Base-by-base conservation (phyloP, 2,329 filamentous ascomycete species). In the Berkeleyomyces rouxiae region DNA sequence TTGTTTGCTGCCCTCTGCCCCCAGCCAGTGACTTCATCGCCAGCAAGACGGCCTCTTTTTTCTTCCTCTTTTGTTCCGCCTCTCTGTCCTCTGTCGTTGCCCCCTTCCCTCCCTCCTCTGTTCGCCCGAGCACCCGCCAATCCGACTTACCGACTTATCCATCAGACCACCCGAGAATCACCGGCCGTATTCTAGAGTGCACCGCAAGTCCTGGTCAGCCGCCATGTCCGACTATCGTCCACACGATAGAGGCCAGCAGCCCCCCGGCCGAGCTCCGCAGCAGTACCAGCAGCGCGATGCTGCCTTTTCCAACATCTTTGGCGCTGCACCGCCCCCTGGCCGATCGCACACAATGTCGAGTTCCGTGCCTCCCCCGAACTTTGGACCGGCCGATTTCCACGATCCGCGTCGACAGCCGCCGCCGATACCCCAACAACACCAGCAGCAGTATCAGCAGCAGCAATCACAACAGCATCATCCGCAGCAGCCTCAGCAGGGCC, bases 281-380 rank as follows among this genome's bases (percentile, higher is more conserved):
- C 76, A 78, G 67, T 79, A 79, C 71, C 79, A 78, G 70, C 88
- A 93, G 75, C 87, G 93, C 76, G 91, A 99, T 82, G 89, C 90
- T 68, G 93, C 92, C 67, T 99, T 95, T 74, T 90, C 88, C 67
- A 92, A 92, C 75, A 97, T 97, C 71, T 99, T 97, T 72, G 93
- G 92, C 68, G 85, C 84, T 67, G 82, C 88, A 67, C 90, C 89
- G 67, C 90, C 90, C 57, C 83, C 88, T 55, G 92, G 92, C 64
- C 86, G 93, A 72, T 95, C 91, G 64, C 91, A 96, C 71, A 96
- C 92, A 36, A 96, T 97, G 90, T 93, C 86, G 67, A 90, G 88
- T 63, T 85, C 90, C 67, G 80, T 86, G 49, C 70, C 75, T 64
- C 82, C 82, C 63, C 75, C 77, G 58, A 73, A 76, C 69, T 76